These are phyloP conservation scores for Asterionellopsis glacialis DNA, from an alignment of 108 stramenopile genomes.

Conservation along the genomic window DNA sequence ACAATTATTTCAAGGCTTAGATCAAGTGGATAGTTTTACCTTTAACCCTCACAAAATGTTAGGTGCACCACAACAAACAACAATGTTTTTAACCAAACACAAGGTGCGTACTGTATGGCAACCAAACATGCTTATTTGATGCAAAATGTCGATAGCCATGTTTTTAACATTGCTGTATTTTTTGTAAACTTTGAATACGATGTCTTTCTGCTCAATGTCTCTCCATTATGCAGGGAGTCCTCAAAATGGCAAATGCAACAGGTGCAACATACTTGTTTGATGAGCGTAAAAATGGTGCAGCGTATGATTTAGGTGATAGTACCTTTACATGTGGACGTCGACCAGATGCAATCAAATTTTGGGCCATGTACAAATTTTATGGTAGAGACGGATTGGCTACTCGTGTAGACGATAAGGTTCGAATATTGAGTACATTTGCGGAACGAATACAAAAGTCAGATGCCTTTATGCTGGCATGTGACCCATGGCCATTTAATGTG, in stretches of 20 bases:
- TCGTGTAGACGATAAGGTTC: slow-evolving; percentile 4
- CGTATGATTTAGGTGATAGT: slow-evolving; percentile 52
- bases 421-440: not conserved
- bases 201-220: no score
- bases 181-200: no score
- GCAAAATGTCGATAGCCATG: no score
- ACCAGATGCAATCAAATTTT: slow-evolving; percentile 47
- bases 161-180: no score
- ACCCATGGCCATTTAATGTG: slow-evolving; percentile 49
- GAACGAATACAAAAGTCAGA: slow-evolving; percentile 26
- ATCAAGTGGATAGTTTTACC: slow-evolving; percentile 46
- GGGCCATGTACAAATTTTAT: slow-evolving; percentile 44
- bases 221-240: slow-evolving; percentile 5
- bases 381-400: slow-evolving; percentile 28
- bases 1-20: slow-evolving; percentile 23
- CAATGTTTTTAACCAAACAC: slow-evolving; percentile 36
- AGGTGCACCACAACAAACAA: slow-evolving; percentile 53
- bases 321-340: slow-evolving; percentile 50
- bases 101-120: not conserved
- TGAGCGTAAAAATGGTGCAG: slow-evolving; percentile 42
- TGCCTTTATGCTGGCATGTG: slow-evolving; percentile 43
- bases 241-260: slow-evolving; percentile 31
- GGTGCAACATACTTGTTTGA: slow-evolving; percentile 55
- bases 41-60: slow-evolving; percentile 64
- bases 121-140: no score